Base-by-base conservation (phyloP, 2,329 filamentous ascomycete genomes). In the Exophiala sp. region DNA sequence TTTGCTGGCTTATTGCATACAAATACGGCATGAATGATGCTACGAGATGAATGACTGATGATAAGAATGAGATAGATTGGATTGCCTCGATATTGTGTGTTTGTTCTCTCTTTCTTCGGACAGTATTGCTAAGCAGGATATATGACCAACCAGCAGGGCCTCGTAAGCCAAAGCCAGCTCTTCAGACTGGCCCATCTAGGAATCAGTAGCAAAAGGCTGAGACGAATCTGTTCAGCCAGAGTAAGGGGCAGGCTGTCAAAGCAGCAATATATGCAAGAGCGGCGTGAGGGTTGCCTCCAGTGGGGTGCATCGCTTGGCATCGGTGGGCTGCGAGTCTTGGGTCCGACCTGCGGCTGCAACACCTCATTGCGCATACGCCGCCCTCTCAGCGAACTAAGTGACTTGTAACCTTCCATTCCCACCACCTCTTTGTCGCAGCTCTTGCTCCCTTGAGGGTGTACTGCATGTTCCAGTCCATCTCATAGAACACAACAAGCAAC, bases 401-500 rank as follows among this genome's bases (percentile, higher is more conserved):
- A 8, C 24, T 29, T 29, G 5, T 8, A 5, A 29, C 24, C 24
- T 29, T 5, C 24, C 24, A 29, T 8, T 29, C 7, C 24, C 24
- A 29, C 24, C 3, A 29, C 24, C 24, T 5, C 5, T 8, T 29
- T 4, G 24, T 29, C 24, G 3, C 40, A 12, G 20, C 9, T 16
- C 21, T 43, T 24, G 6, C 21, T 18, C 41, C 29, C 4, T 9
- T 10, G 21, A 18, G 39, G 29, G 35, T 51, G 48, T 35, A 42
- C 10, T 3, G 21, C 3, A 16, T 6, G 7, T 18, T 18, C 33
- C 39, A 12, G 5, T 5, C 21, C 24, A 29, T 4, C 24, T 29
- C 5, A 29, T 29, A 29, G 24, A 29, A 29, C 43, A 39, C 47
- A 35, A 35, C n/a, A n/a, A 12, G n/a, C 34, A 71, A 56, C 60